Evolutionary conservation across 139 green algal genomes (phyloP).

Genomic region (Chlamydomonas sp.): DNA sequence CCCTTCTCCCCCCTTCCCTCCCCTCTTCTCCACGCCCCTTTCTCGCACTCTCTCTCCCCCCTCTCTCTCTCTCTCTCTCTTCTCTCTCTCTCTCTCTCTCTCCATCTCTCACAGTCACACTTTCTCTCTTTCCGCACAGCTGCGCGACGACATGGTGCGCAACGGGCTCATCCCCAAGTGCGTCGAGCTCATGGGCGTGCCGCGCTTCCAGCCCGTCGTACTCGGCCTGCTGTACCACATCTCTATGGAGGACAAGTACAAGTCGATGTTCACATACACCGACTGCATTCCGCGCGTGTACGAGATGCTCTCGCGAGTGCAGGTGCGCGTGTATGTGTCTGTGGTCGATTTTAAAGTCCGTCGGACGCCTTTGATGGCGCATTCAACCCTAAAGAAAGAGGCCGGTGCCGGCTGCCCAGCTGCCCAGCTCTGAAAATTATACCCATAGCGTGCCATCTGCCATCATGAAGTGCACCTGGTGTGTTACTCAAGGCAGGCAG

Average conservation of each 20-base stretch:
- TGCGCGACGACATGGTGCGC: conserved; percentile 70
- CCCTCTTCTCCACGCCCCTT: too few species aligned
- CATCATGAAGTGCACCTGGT: too few species aligned
- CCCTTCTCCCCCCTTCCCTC: too few species aligned
- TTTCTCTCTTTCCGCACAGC: neutral
- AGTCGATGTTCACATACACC: conserved; percentile 72
- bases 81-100: neutral
- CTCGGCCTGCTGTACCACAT: conserved; percentile 81
- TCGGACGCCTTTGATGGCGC: too few species aligned
- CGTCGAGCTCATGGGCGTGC: conserved; percentile 51
- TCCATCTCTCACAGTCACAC: conserved; percentile 1
- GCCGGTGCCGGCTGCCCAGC: too few species aligned
- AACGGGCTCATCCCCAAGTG: conserved; percentile 34
- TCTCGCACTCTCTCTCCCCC: too few species aligned
- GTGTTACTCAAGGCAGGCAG: too few species aligned
- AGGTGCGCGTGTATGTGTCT: conserved; percentile 26
- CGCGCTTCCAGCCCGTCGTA: conserved; percentile 49
- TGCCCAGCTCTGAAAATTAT: too few species aligned
- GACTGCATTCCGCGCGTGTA: conserved; percentile 45
- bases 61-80: neutral
- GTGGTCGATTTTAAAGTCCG: too few species aligned
- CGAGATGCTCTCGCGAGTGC: conserved; percentile 50
- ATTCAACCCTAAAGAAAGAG: too few species aligned
- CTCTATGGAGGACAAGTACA: conserved; percentile 69
- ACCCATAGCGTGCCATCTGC: too few species aligned